Base-by-base conservation (phyloP, 2,329 filamentous ascomycete species). In the Stylonectria norvegica region DNA sequence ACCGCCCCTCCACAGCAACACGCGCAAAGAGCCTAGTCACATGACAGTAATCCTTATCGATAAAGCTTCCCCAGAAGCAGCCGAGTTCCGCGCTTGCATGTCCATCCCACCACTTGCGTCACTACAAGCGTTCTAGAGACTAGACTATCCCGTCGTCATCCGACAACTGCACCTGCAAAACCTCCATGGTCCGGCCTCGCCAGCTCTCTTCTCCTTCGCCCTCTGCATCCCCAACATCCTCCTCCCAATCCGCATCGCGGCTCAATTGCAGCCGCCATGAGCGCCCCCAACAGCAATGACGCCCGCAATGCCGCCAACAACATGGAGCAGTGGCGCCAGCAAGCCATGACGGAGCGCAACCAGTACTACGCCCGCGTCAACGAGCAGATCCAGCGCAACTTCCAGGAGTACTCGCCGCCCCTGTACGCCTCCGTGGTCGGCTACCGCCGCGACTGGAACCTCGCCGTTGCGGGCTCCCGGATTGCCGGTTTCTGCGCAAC, bases 271-370 rank as follows among this genome's bases (percentile, higher is more conserved):
- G 41, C 31, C 37, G 28, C 40, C 10, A 56, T 53, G 51, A 53
- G 50, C 32, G 15, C 45, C 38, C 44, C 47, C 18, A 34, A 12
- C 11, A 37, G 31, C 19, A 27, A 39, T 14, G 18, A 57, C 31
- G 16, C 36, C 15, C 27, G 5, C 12, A 12, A 14, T 5, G 8
- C 27, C 50, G 44, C 45, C 20, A 53, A 49, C 29, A 59, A 58
- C 42, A 59, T 64, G 42, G 54, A 63, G n/a, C 54, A 64, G 49
- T 59, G 58, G 50, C 61, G 56, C 33, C 54, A 58, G 20, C 48
- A 48, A 16, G 56, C 56, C 36, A 45, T 58, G 34, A 42, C 55
- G 25, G 49, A 58, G 40, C 57, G 53, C 33, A 50, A 58, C 30
- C 52, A 58, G 29, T 63, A 58, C 45, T 49, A 58, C 19, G 55